These are phyloP conservation scores for Tetrastigma voinierianum DNA, from an alignment of 164 flowering plant genomes.

Conservation along the genomic window DNA sequence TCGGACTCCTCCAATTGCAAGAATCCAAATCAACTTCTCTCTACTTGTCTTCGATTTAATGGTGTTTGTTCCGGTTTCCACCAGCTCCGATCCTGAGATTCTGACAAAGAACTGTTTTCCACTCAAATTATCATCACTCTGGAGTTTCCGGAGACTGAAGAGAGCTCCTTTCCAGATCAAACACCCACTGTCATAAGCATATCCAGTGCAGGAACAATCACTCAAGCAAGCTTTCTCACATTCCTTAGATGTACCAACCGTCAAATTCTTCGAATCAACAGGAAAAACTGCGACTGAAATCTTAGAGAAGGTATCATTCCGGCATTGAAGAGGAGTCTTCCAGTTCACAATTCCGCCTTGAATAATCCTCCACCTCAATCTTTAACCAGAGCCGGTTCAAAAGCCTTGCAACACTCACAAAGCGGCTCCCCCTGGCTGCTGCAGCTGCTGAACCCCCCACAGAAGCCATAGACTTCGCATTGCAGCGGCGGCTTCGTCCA, in stretches of 20 bases:
- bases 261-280: not conserved
- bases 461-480: conserved; percentile 4
- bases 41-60: not conserved
- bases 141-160: not conserved
- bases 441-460: conserved; percentile 5
- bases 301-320: not conserved
- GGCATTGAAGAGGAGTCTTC: conserved; percentile 3
- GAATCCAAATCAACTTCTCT: not conserved
- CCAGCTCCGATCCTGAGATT: not conserved
- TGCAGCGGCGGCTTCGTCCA: conserved; percentile 2
- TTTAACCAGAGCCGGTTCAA: not conserved
- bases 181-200: conserved; percentile 8
- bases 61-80: not conserved
- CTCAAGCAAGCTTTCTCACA: conserved; percentile 9
- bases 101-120: not conserved
- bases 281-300: not conserved
- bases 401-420: conserved; percentile 17
- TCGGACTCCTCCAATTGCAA: not conserved
- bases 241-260: not conserved
- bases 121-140: not conserved
- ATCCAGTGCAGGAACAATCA: conserved; percentile 13
- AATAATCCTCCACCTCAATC: conserved; percentile 15
- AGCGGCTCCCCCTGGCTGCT: not conserved
- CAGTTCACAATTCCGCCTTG: conserved; percentile 34
- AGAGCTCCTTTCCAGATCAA: conserved; percentile 9